These are phyloP conservation scores for Paralagenidium karlingii DNA, from an alignment of 352 stramenopile genomes.

Conservation along the genomic window DNA sequence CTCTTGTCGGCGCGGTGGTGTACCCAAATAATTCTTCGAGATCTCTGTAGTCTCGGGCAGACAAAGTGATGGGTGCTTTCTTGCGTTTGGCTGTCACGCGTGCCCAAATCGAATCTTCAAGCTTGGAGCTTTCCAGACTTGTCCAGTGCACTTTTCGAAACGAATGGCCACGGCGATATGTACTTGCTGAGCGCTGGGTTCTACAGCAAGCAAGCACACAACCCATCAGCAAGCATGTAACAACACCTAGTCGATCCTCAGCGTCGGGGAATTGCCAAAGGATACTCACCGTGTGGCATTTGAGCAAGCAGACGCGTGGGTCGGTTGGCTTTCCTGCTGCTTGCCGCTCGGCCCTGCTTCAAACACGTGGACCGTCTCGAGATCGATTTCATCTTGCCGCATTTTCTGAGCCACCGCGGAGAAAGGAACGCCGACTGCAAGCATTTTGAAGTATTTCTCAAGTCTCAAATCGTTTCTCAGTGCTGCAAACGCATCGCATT, in stretches of 20 bases:
- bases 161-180: slow-evolving; percentile 24
- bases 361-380: slow-evolving; percentile 48
- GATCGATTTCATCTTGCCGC: slow-evolving; percentile 52
- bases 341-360: slow-evolving; percentile 24
- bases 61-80: slow-evolving; percentile 57
- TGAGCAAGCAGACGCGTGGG: too few species aligned
- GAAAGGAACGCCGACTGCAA: slow-evolving; percentile 52
- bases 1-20: slow-evolving; percentile 1
- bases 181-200: too few species aligned
- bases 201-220: too few species aligned
- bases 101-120: slow-evolving; percentile 57
- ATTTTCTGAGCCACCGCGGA: slow-evolving; percentile 71
- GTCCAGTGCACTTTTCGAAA: slow-evolving; percentile 80
- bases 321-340: too few species aligned
- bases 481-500: slow-evolving; percentile 37
- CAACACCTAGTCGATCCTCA: too few species aligned
- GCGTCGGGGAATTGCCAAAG: too few species aligned
- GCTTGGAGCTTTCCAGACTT: slow-evolving; percentile 40
- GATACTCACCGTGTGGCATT: too few species aligned
- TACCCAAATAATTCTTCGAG: slow-evolving; percentile 44
- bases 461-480: slow-evolving; percentile 43
- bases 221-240: too few species aligned
- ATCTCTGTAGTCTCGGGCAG: slow-evolving; percentile 50
- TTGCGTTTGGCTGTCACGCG: slow-evolving; percentile 44
- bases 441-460: slow-evolving; percentile 83